Conservation (phyloP, 78 protist species). For the Protostelium mycophagum region DNA sequence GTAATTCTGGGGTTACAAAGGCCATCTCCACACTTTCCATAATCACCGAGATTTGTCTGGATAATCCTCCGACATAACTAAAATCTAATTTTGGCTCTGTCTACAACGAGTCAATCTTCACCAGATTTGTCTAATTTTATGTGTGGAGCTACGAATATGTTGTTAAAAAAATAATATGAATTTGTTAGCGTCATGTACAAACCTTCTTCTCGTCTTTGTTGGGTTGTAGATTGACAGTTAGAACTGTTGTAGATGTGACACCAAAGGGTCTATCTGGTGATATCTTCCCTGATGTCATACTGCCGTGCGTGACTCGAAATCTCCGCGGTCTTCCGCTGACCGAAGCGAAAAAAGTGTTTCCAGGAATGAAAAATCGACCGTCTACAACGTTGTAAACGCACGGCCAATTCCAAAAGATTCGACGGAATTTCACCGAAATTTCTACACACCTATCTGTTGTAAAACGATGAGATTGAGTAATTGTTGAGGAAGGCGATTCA, state of each 20-base stretch:
- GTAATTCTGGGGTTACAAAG: neutral
- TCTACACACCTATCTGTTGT: neutral
- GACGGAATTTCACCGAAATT: neutral
- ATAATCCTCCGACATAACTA: neutral
- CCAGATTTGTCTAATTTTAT: no score
- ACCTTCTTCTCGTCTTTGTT: neutral
- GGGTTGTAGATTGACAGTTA: neutral
- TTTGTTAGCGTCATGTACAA: no score
- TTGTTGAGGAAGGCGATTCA: neutral
- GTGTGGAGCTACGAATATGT: no score
- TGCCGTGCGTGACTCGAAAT: neutral
- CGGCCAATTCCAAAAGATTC: no score
- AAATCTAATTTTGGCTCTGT: neutral
- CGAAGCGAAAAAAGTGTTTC: neutral
- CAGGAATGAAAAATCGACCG: neutral
- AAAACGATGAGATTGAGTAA: no score
- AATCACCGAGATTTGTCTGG: neutral
- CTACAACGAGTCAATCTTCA: neutral
- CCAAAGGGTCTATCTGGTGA: neutral
- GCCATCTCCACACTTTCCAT: neutral
- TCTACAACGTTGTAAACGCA: no score
- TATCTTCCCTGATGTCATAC: neutral
- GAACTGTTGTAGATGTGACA: neutral
- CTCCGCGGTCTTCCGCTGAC: neutral
- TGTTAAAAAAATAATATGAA: no score